A percentile compares a stretch with the other conserved stretches of the same genome.
These are phyloP conservation scores for Aspergillus spinulosporus DNA, from an alignment of 2,329 filamentous ascomycete species.

Conservation along the genomic window DNA sequence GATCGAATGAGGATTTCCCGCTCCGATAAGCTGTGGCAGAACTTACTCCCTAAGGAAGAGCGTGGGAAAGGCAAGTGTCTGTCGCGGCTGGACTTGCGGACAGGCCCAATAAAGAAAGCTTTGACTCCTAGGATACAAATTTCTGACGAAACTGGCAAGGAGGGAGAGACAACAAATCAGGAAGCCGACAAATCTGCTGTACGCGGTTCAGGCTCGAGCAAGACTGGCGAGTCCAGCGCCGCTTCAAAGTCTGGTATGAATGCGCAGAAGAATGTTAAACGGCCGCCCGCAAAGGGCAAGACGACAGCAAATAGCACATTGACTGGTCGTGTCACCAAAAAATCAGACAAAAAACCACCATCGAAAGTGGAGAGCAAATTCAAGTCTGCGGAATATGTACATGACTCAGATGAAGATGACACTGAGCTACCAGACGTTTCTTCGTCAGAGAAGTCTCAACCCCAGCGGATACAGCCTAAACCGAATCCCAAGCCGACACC, in stretches of 20 bases:
- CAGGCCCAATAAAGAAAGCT: slow-evolving; percentile 41
- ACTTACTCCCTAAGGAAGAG: slow-evolving; percentile 60
- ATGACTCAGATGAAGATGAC: slow-evolving; percentile 53
- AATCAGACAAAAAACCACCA: slow-evolving; percentile 43
- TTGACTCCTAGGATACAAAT: slow-evolving; percentile 41
- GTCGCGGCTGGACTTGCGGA: slow-evolving; percentile 57
- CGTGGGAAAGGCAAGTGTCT: slow-evolving; percentile 62
- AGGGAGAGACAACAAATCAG: slow-evolving; percentile 37
- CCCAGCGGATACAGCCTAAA: slow-evolving; percentile 22
- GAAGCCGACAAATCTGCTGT: slow-evolving; percentile 39
- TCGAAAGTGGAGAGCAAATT: slow-evolving; percentile 47
- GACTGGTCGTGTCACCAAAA: slow-evolving; percentile 47
- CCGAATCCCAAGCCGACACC: slow-evolving; percentile 21
- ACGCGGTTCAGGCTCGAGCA: slow-evolving; percentile 25
- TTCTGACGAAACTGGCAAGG: slow-evolving; percentile 38
- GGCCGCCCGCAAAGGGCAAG: slow-evolving; percentile 47
- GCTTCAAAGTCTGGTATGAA: slow-evolving; percentile 29
- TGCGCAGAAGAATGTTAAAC: slow-evolving; percentile 46
- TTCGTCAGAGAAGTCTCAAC: slow-evolving; percentile 22
- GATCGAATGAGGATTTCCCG: slow-evolving; percentile 62
- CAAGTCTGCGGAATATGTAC: slow-evolving; percentile 56
- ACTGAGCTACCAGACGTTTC: slow-evolving; percentile 43
- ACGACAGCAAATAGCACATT: slow-evolving; percentile 51
- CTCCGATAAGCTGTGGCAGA: slow-evolving; percentile 63
- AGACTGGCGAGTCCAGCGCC: slow-evolving; percentile 14